Base-by-base conservation (phyloP, 345 rosid species). In the Ceriops decandra region DNA sequence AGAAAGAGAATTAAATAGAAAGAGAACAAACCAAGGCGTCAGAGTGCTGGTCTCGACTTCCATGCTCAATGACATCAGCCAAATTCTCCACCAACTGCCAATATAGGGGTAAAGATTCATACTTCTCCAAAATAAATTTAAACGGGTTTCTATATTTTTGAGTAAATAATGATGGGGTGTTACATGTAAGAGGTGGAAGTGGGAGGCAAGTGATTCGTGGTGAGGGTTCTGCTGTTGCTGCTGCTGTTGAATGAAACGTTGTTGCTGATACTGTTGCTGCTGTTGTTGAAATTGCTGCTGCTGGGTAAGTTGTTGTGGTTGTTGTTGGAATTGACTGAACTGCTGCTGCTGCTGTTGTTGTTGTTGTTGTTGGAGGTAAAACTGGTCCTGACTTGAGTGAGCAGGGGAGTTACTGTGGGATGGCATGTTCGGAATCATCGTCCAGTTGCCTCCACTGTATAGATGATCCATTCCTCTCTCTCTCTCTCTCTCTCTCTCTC, bases 191-290 rank as follows among this genome's bases (percentile, higher is more conserved):
- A 93, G 89, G 77, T 89, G 93, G 72, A 89, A 93, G 69, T 87
- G 96, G 46, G 98, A 93, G 27, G 98, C 96, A 26, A 93, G 87
- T 4, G 98, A 90, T 72, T 90, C 96, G 69, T 90, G 97, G 9
- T 83, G 93, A 7, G 82, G 89, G 15, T 68, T 78, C 74, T 85
- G 92, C 21, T 69, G 81, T 35, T 66, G 80, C 35, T 76, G 85
- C 52, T 62, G 74, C 49, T 66, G 74, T 10, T 38, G 46, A 38
- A 38, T 38, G 11, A 38, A 38, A 38, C 46, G 46, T 38, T 38
- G 46, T 38, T 38, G 46, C 46, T 38, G 46, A 38, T 8, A 38
- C 46, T 38, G 46, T 7, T 51, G 54, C 35, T 52, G 81, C 53
- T 57, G 76, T 53, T 42, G 77, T 57, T 24, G 77, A 38, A 22